Conservation (phyloP, 805 yeast species). For the Candida odintsovae region DNA sequence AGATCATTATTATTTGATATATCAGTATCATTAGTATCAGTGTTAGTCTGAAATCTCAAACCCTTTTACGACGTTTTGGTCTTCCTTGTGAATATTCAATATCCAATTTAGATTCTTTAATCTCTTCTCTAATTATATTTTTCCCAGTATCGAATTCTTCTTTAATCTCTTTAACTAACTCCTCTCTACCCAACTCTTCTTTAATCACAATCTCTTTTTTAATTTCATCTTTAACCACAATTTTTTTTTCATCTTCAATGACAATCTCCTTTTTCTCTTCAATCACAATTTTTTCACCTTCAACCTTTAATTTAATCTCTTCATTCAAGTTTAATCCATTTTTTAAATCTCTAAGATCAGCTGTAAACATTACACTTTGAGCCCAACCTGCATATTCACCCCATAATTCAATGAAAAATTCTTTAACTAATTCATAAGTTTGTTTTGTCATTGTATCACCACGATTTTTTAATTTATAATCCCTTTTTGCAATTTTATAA, state of each 20-base stretch:
- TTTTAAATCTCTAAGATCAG: slow-evolving; percentile 68
- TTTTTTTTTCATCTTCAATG: neutral
- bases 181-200: too few species aligned
- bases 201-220: too few species aligned
- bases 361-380: slow-evolving; percentile 87
- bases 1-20: too few species aligned
- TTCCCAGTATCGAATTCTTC: too few species aligned
- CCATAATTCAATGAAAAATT: slow-evolving; percentile 63
- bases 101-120: slow-evolving; percentile 22
- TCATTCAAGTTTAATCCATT: slow-evolving; percentile 48
- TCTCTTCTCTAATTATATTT: too few species aligned
- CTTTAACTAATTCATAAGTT: slow-evolving; percentile 41
- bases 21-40: too few species aligned
- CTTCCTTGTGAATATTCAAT: too few species aligned
- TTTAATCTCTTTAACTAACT: too few species aligned
- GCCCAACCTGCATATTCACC: slow-evolving; percentile 98
- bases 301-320: slow-evolving; percentile 20
- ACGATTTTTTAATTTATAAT: slow-evolving; percentile 50
- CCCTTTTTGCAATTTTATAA: slow-evolving; percentile 79
- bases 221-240: too few species aligned
- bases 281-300: slow-evolving; percentile 8
- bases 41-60: too few species aligned
- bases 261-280: slow-evolving; percentile 4
- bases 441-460: slow-evolving; percentile 25
- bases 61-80: slow-evolving; percentile 24